A percentile compares a stretch with the other conserved stretches of the same genome.
Conservation (phyloP, 345 rosid species). For the Clarkia xantiana region DNA sequence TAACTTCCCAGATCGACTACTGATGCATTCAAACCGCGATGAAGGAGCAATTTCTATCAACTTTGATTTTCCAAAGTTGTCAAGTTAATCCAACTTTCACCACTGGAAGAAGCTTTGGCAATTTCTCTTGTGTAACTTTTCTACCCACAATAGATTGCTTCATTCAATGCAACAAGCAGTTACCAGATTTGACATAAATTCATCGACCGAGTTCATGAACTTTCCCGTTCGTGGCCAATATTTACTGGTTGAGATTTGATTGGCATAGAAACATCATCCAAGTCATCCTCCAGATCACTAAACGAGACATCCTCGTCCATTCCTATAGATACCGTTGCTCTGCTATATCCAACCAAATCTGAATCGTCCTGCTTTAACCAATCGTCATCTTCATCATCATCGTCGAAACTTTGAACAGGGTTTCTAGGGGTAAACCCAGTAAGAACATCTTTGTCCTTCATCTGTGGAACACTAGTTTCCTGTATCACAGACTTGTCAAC, state of each 20-base stretch:
- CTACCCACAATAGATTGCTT: too few relatives aligned
- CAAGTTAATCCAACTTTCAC: too few relatives aligned
- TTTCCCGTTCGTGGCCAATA: neutral
- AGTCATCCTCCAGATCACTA: conserved; percentile 86
- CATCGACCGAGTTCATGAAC: neutral
- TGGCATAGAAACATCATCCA: conserved; percentile 16
- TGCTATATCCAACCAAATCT: conserved; percentile 27
- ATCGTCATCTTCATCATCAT: conserved; percentile 37
- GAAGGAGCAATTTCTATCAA: too few relatives aligned
- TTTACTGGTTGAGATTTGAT: conserved; percentile 23
- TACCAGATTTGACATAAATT: neutral
- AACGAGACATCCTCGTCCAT: conserved; percentile 79
- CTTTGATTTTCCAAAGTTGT: too few relatives aligned
- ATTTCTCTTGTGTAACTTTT: too few relatives aligned
- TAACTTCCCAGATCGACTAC: too few relatives aligned
- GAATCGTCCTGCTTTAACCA: conserved; percentile 78
- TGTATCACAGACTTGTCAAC: conserved; percentile 53
- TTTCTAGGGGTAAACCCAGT: conserved; percentile 14
- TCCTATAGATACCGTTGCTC: conserved; percentile 19
- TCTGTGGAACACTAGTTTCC: conserved; percentile 28
- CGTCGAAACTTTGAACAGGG: conserved; percentile 36
- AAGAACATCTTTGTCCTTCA: conserved; percentile 18
- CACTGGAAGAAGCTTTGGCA: too few relatives aligned
- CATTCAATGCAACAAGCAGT: too few relatives aligned
- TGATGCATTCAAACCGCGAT: too few relatives aligned